Conservation (phyloP, 2,329 filamentous ascomycete genomes). For the Tolypocladium album region DNA sequence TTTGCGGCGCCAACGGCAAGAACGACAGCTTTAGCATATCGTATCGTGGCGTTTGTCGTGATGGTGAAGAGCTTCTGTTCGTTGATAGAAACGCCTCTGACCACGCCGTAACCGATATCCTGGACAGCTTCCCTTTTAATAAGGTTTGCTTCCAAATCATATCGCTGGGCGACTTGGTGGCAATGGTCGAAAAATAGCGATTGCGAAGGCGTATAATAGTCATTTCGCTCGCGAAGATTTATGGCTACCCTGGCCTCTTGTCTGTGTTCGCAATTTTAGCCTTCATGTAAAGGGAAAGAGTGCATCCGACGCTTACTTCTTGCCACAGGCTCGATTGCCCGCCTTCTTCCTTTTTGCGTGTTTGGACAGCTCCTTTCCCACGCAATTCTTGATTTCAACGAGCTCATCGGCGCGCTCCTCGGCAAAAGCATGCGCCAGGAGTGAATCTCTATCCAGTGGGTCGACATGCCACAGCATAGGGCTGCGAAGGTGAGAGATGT, state of each 20-base stretch:
- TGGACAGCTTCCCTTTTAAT: conserved; percentile 49
- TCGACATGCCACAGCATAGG: conserved; percentile 80
- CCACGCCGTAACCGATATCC: conserved; percentile 48
- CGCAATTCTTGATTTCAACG: conserved; percentile 60
- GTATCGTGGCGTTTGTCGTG: conserved; percentile 39
- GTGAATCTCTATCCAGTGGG: conserved; percentile 61
- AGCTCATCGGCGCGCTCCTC: conserved; percentile 51
- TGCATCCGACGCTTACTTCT: conserved; percentile 24
- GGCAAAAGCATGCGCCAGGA: conserved; percentile 58
- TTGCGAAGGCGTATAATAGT: conserved; percentile 57
- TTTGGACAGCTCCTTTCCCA: conserved; percentile 72
- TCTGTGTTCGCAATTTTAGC: too few species aligned
- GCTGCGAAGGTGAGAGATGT: conserved; percentile 62
- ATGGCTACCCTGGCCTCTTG: conserved; percentile 39
- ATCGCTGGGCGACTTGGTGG: conserved; percentile 42
- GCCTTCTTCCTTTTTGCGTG: conserved; percentile 58
- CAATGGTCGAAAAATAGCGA: conserved; percentile 54
- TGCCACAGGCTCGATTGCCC: conserved; percentile 20
- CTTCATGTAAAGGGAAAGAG: too few species aligned
- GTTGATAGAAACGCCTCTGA: conserved; percentile 30
- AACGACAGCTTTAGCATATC: conserved; percentile 53
- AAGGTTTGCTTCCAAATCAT: conserved; percentile 33
- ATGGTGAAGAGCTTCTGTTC: conserved; percentile 54
- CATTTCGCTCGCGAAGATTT: conserved; percentile 56
- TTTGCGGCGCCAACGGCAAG: conserved; percentile 62